A percentile compares a stretch with the other conserved stretches of the same genome.
These are phyloP conservation scores for Cystofilobasidium ferigula DNA, from an alignment of 768 basidiomycete genomes.

Conservation along the genomic window DNA sequence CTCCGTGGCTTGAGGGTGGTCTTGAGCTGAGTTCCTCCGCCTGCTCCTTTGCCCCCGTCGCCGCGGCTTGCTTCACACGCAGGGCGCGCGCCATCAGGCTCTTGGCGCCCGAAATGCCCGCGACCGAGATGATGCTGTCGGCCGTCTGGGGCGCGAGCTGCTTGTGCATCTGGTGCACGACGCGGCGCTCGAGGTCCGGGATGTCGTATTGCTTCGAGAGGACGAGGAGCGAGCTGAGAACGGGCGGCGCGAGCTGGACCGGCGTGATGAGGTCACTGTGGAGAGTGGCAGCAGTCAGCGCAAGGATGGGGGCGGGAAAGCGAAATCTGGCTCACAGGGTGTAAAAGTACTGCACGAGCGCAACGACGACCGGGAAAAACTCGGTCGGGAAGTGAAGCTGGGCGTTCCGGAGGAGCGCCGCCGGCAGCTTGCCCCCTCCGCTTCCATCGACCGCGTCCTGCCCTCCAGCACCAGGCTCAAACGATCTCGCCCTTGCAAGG, in stretches of 20 bases:
- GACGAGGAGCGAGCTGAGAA: conserved; percentile 74
- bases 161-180: conserved; percentile 84
- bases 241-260: conserved; percentile 78
- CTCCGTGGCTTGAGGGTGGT: neutral
- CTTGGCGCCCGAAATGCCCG: conserved; percentile 7
- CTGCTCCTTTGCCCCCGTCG: neutral
- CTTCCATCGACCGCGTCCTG: neutral
- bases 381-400: conserved; percentile 6
- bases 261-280: conserved; percentile 75
- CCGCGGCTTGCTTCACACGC: neutral
- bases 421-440: neutral
- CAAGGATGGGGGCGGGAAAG: too few relatives aligned
- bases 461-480: neutral
- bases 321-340: too few relatives aligned
- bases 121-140: conserved; percentile 15
- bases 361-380: conserved; percentile 67
- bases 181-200: conserved; percentile 59
- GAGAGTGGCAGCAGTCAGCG: too few relatives aligned
- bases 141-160: neutral
- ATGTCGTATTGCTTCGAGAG: conserved; percentile 74
- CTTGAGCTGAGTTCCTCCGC: too few relatives aligned
- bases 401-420: conserved; percentile 4
- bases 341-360: conserved; percentile 89
- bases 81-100: conserved; percentile 1
- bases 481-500: neutral